Percentiles rank a stretch among this genome's conserved stretches.
phyloP scores from a whole-genome alignment of 805 yeast genomes.

The Pichia kluyveri region DNA sequence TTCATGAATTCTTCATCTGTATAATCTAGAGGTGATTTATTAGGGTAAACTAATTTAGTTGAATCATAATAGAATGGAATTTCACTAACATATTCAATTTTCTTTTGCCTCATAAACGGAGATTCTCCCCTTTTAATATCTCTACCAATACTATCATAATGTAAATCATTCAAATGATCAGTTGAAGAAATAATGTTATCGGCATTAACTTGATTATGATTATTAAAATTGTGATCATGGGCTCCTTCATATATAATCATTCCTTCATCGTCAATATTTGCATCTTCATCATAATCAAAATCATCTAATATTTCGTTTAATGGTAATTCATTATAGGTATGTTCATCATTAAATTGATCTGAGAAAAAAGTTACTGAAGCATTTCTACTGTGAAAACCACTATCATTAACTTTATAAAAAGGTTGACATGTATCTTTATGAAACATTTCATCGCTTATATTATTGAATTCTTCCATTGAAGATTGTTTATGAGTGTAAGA shows the following conservation, averaged over 20 bases:
- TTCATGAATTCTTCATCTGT: constrained; percentile 26
- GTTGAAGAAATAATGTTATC: neutral
- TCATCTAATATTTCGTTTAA: constrained; percentile 7
- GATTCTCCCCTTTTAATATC: constrained; percentile 5
- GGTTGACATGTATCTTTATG: neutral
- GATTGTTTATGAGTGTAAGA: neutral
- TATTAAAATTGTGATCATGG: neutral
- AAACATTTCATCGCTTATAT: no score
- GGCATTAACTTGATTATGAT: neutral
- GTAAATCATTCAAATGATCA: constrained; percentile 5
- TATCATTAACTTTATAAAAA: neutral
- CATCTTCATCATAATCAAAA: constrained; percentile 2
- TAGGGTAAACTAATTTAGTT: constrained; percentile 24
- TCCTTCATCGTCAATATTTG: constrained; percentile 4
- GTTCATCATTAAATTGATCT: constrained; percentile 17
- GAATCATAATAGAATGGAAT: constrained; percentile 27
- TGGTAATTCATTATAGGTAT: constrained; percentile 17
- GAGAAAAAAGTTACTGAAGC: constrained; percentile 22
- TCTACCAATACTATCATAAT: neutral
- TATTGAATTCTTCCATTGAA: neutral
- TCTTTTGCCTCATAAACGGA: constrained; percentile 4
- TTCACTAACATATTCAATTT: constrained; percentile 17
- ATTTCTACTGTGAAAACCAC: constrained; percentile 6
- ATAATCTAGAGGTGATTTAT: constrained; percentile 25
- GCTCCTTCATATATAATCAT: constrained; percentile 6